Percentiles rank a stretch among this genome's conserved stretches.
Conservation (phyloP, 257 asterid species). For the Verbena officinalis region DNA sequence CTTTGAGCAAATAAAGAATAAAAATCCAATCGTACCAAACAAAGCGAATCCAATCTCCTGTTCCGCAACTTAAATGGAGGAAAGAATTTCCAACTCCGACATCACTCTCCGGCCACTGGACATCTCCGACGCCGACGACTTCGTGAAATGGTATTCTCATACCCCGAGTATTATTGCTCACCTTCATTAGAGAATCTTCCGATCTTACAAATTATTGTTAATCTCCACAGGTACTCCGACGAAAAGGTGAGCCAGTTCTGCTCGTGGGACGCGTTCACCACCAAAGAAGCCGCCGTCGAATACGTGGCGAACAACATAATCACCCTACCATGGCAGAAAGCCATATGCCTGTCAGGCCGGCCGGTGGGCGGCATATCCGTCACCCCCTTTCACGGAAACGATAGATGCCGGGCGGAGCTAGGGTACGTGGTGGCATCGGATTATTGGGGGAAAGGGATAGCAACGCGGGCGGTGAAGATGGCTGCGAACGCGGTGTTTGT, state of each 20-base stretch:
- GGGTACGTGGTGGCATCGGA: constrained; percentile 69
- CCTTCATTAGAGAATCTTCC: not conserved
- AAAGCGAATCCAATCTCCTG: not conserved
- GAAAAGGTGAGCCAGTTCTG: constrained; percentile 68
- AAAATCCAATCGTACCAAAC: not conserved
- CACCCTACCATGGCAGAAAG: constrained; percentile 59
- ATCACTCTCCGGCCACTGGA: constrained; percentile 56
- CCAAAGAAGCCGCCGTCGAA: constrained; percentile 51
- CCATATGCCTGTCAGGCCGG: constrained; percentile 59
- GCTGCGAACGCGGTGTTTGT: constrained; percentile 57
- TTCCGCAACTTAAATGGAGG: constrained; percentile 34
- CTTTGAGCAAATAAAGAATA: not conserved
- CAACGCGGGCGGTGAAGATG: constrained; percentile 69
- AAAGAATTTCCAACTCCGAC: constrained; percentile 34
- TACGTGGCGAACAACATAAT: constrained; percentile 33
- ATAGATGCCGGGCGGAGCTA: constrained; percentile 66
- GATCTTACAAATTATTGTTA: not conserved
- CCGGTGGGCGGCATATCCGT: constrained; percentile 57
- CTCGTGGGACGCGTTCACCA: constrained; percentile 59
- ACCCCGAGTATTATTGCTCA: too few relatives aligned
- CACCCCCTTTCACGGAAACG: constrained; percentile 40
- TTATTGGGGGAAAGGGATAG: constrained; percentile 84
- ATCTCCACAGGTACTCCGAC: constrained; percentile 46
- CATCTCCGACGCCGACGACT: constrained; percentile 62
- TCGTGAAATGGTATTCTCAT: constrained; percentile 45